A percentile compares a stretch with the other conserved stretches of the same genome.
These are phyloP conservation scores for Cucumis melo DNA, from an alignment of 306 rosid genomes.

Conservation along the genomic window DNA sequence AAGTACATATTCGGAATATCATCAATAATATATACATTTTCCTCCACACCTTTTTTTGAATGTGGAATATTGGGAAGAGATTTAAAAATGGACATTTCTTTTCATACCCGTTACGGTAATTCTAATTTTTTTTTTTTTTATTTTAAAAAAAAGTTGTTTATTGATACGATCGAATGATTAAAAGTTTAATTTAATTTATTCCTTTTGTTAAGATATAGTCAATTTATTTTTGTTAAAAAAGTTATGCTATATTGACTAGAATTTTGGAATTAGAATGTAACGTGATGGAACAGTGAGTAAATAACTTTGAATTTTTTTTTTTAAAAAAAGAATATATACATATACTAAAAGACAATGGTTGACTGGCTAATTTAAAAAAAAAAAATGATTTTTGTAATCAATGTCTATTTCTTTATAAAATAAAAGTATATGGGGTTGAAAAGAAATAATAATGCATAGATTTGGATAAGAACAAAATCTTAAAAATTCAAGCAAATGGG, in stretches of 20 bases:
- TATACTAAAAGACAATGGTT: too few species aligned
- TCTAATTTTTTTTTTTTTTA: not conserved
- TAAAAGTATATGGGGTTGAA: not conserved
- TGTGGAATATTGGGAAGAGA: not conserved
- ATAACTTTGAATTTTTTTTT: not conserved
- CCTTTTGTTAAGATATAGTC: not conserved
- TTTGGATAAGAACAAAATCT: not conserved
- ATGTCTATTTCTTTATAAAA: not conserved
- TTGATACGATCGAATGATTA: not conserved
- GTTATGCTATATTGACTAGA: not conserved
- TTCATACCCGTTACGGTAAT: not conserved
- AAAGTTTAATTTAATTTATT: not conserved
- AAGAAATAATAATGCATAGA: not conserved
- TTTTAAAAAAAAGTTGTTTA: too few species aligned
- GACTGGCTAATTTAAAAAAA: too few species aligned
- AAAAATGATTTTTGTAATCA: not conserved
- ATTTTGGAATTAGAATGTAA: not conserved
- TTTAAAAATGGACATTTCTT: not conserved
- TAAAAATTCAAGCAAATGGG: not conserved
- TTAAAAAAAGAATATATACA: not conserved
- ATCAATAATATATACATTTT: not conserved
- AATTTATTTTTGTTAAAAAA: not conserved
- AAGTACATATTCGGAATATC: not conserved
- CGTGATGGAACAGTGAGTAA: not conserved
- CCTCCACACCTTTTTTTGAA: not conserved